phyloP scores from a whole-genome alignment of 2,329 filamentous ascomycete genomes.

The Paramyrothecium roridum region DNA sequence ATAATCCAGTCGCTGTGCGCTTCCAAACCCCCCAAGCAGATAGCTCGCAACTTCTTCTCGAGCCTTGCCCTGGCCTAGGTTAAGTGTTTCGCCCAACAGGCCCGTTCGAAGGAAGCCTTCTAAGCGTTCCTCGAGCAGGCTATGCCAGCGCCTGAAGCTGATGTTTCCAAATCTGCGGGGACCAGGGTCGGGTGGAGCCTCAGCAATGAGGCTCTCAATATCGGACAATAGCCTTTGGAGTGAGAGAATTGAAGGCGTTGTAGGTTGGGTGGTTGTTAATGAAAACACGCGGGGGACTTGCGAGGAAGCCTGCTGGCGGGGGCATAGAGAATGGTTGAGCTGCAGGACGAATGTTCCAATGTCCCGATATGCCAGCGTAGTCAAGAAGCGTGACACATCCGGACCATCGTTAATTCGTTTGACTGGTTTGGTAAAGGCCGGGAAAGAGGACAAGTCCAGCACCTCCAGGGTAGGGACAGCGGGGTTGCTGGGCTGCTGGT shows the following conservation, averaged over 20 bases:
- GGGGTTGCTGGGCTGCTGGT: background rate
- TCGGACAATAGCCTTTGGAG: slow-evolving; percentile 65
- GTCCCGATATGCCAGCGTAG: slow-evolving; percentile 79
- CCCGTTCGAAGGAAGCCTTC: slow-evolving; percentile 29
- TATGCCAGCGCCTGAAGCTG: slow-evolving; percentile 83
- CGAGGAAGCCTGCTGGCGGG: slow-evolving; percentile 47
- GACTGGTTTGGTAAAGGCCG: slow-evolving; percentile 62
- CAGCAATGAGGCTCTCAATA: slow-evolving; percentile 65
- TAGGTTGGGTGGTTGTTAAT: slow-evolving; percentile 36
- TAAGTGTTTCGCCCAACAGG: slow-evolving; percentile 23
- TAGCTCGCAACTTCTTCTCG: slow-evolving; percentile 73
- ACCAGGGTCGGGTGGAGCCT: slow-evolving; percentile 80
- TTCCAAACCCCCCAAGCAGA: slow-evolving; percentile 83
- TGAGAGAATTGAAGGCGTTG: slow-evolving; percentile 53
- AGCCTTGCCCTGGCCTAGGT: slow-evolving; percentile 37
- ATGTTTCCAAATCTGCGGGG: slow-evolving; percentile 89
- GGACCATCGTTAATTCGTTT: slow-evolving; percentile 84
- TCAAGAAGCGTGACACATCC: slow-evolving; percentile 79
- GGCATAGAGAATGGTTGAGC: slow-evolving; percentile 83
- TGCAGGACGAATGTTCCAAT: slow-evolving; percentile 86
- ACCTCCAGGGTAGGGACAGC: slow-evolving; percentile 33
- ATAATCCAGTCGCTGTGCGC: slow-evolving; percentile 85
- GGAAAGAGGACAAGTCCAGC: slow-evolving; percentile 44
- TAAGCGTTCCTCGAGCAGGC: slow-evolving; percentile 60
- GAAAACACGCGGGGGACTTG: slow-evolving; percentile 35